Evolutionary conservation across 306 rosid genomes (phyloP), one percentile per base, ranked within the genome.

Genomic region (Trifolium fragiferum): DNA sequence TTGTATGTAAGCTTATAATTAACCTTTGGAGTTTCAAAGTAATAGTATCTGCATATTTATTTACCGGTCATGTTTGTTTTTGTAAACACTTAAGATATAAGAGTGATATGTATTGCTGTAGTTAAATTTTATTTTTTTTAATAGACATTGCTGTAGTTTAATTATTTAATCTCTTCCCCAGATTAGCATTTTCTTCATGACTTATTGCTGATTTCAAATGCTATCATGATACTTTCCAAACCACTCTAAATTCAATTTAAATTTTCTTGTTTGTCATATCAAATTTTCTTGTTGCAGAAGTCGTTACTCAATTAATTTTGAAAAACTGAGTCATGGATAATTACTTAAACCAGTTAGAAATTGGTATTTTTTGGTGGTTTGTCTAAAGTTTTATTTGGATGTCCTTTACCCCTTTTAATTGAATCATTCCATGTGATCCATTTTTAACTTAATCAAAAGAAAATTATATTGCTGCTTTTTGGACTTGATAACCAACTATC

Each of bases 1-100:
- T 90, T 83, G 99, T 94, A 90, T 65, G 92, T 81, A 79, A 70
- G 78, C 72, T 47, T 80, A 40, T 55, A 44, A 62, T 54, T 65
- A 16, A 53, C 33, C 19, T 33, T 66, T 73, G 35, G 16, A 41
- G 68, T 14, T 14, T 58, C 11, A n/a, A 49, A 74, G 7, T 86
- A 33, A 20, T 53, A 57, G 15, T 32, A 49, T 78, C 4, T 70
- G 73, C 30, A 16, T 63, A 59, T 76, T 74, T 20, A 14, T 43
- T 50, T 64, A 47, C 2, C 5, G n/a, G 40, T 46, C 51, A 32
- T 73, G 68, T 20, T 41, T 77, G 47, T 25, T 43, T 71, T 14
- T 15, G 25, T 47, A 65, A 76, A 71, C 9, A 53, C 51, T 51
- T 37, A 1, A 7, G 47, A 46, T 40, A 30, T 30, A 4, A 30